Evolutionary conservation across 116 monocot species (phyloP), one percentile per base, ranked within the genome.

Genomic region (Iris pallida): DNA sequence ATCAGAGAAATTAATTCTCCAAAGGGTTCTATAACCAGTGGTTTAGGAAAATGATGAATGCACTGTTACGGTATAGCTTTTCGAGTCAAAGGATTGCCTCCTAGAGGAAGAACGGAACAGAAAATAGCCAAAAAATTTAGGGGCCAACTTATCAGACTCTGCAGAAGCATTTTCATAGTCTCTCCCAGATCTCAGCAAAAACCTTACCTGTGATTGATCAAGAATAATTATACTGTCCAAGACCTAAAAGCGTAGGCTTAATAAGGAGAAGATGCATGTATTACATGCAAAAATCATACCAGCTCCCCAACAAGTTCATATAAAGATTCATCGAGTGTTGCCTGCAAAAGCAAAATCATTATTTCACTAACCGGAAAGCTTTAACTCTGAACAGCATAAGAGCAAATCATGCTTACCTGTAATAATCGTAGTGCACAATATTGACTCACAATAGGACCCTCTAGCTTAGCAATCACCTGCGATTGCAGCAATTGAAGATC

Each of bases 251-350:
- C 5, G 59, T 12, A 44, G 11, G 41, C 12, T 8, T 48, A 71
- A 64, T 6, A 55, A 79, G 46, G 19, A 47, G 30, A 77, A 40
- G 16, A 68, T 73, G 44, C 51, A 70, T 9, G 53, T 45, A 63
- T 16, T 52, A 63, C 53, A 74, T 57, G 20, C 59, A 67, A 68
- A 56, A n/a, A 45, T 61, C 63, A 77, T 93, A 99, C 99, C 99
- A 99, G 73, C 69, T 99, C 99, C 65, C 99, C 99, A 63, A 93
- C 99, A 82, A 99, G 99, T 59, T 99, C 99, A 52, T 99, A 99
- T 51, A 99, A 68, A 4, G 99, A 90, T 77, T 99, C 99, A 73
- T 93, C 90, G 48, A 99, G 93, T 71, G 99, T 93, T 67, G 93
- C 99, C 99, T 99, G 80, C 53, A 79, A 69, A 47, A 68, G 4